Evolutionary conservation across 768 basidiomycete species (phyloP).

Genomic region (Leucocoprinus leucothites): DNA sequence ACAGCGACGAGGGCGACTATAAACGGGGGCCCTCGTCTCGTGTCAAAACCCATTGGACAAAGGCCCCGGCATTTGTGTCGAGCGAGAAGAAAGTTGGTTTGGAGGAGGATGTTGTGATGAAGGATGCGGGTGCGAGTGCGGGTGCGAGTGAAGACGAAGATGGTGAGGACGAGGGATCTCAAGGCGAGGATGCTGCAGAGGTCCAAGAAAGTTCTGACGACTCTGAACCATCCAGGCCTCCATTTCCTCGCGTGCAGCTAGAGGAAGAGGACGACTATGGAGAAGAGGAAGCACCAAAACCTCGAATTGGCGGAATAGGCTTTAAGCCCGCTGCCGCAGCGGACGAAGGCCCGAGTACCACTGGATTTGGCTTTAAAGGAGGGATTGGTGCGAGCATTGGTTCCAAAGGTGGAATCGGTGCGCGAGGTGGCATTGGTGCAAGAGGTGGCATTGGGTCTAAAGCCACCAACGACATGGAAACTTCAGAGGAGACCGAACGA

Average conservation of each 20-base stretch:
- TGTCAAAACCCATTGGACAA: slow-evolving; percentile 61
- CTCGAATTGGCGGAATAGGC: slow-evolving; percentile 46
- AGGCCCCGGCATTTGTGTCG: slow-evolving; percentile 73
- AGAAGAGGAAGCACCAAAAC: slow-evolving; percentile 37
- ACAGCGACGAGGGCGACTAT: slow-evolving; percentile 56
- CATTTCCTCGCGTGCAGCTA: slow-evolving; percentile 53
- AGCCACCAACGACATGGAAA: slow-evolving; percentile 11
- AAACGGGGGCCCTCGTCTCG: slow-evolving; percentile 27
- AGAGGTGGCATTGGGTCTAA: slow-evolving; percentile 19
- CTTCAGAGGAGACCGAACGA: not conserved
- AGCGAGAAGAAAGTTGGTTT: slow-evolving; percentile 50
- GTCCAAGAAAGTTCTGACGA: slow-evolving; percentile 40
- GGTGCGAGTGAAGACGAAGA: slow-evolving; percentile 23
- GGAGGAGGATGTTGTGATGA: slow-evolving; percentile 36
- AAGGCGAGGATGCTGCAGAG: slow-evolving; percentile 32
- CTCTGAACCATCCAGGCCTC: slow-evolving; percentile 48
- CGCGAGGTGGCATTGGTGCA: slow-evolving; percentile 11
- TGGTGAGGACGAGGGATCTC: slow-evolving; percentile 31
- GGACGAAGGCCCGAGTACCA: not conserved
- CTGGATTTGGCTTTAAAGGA: slow-evolving; percentile 22
- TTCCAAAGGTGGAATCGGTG: slow-evolving; percentile 1
- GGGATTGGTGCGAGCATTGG: slow-evolving; percentile 13
- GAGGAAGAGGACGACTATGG: slow-evolving; percentile 47
- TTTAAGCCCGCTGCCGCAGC: slow-evolving; percentile 18
- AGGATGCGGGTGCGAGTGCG: slow-evolving; percentile 21